phyloP scores from a whole-genome alignment of 208 protist species.

The Leishmania turanica region DNA sequence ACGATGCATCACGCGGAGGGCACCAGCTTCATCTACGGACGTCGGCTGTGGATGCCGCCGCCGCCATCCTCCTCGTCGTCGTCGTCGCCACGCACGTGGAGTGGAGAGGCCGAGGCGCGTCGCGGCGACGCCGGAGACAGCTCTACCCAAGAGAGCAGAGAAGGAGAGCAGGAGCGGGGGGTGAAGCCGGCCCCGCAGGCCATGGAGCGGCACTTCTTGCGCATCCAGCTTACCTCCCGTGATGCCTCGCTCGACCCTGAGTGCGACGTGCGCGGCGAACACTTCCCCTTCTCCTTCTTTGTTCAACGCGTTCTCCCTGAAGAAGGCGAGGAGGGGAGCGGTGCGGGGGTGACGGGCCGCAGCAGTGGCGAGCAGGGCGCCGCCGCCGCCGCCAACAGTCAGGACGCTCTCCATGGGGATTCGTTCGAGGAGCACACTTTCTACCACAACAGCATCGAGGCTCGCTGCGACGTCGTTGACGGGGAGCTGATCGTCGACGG shows the following conservation, averaged over 20 bases:
- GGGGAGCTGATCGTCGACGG: constrained; percentile 78
- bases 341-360: not conserved
- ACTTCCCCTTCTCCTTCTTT: constrained; percentile 89
- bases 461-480: constrained; percentile 78
- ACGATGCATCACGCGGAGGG: constrained; percentile 71
- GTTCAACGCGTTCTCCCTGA: constrained; percentile 44
- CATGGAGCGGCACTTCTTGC: constrained; percentile 72
- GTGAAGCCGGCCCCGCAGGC: not conserved
- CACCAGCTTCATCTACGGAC: constrained; percentile 75
- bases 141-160: not conserved
- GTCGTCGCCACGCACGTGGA: not conserved
- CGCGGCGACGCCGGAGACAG: not conserved
- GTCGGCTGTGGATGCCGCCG: constrained; percentile 66
- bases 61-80: constrained; percentile 25
- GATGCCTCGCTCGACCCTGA: constrained; percentile 87
- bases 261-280: constrained; percentile 83
- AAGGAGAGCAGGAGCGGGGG: not conserved
- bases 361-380: not conserved
- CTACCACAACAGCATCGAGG: constrained; percentile 76
- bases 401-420: constrained; percentile 9
- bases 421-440: constrained; percentile 42
- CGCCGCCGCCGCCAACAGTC: not conserved
- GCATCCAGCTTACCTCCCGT: constrained; percentile 75
- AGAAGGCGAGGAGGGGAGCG: not conserved
- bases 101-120: not conserved